Base-by-base conservation (phyloP, 2,329 filamentous ascomycete species). In the Fusarium sp. region DNA sequence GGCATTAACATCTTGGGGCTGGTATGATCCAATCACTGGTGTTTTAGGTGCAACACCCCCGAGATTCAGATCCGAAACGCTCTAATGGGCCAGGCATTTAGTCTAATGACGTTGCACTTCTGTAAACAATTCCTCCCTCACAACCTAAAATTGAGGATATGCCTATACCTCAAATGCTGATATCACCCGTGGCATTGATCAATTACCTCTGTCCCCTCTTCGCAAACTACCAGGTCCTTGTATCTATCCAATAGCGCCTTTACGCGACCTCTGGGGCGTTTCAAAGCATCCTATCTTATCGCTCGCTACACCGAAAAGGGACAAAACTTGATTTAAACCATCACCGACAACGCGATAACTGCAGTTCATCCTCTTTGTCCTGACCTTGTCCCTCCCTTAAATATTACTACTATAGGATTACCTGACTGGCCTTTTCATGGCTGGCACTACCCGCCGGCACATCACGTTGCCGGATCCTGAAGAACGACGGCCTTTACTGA, bases 401-500 rank as follows among this genome's bases (percentile, higher is more conserved):
- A 35, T 21, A 32, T 21, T 47, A 40, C 35, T 44, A 16, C n/a
- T 53, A 15, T 43, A 25, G 28, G 23, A 52, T 37, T 43, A 19
- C 11, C 37, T 25, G 46, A 38, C 64, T 56, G 50, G 69, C 43
- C 46, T 30, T 64, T 72, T 67, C 50, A 78, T 78, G 76, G 77
- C 72, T 58, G 62, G 53, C 68, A 75, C 72, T 63, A 60, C 49
- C 52, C 75, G 73, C 42, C 77, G 80, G 75, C 81, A 71, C 71
- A 81, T 82, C 69, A 78, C 73, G 44, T 73, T 83, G 64, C 73
- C 76, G 52, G 76, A 77, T n/a, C 73, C 75, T 42, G 72, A 80
- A 42, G 82, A 84, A 77, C 78, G 79, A 46, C 81, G 78, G 16
- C 82, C 82, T 53, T 76, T 84, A 57, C 77, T 83, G 62, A 77